Conservation (phyloP, 805 yeast species). For the Ogataea nonfermentans region DNA sequence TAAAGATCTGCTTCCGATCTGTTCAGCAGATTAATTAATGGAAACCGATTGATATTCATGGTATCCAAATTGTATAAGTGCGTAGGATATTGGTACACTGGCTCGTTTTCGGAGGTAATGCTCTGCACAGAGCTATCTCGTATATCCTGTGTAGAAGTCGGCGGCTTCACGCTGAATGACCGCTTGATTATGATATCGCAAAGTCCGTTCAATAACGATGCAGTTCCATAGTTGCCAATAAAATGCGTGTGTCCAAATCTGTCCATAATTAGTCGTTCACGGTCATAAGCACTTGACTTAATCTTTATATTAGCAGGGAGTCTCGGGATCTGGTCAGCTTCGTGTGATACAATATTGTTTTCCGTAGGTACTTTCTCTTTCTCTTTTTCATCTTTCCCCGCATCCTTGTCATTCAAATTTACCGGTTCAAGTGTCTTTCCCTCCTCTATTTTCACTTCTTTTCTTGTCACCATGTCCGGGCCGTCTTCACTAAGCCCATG, state of each 20-base stretch:
- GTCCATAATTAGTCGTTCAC: conserved; percentile 42
- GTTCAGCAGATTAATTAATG: conserved; percentile 35
- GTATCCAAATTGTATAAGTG: conserved; percentile 33
- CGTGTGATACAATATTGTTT: neutral
- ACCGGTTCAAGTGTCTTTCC: neutral
- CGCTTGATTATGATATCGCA: conserved; percentile 43
- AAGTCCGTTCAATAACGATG: conserved; percentile 41
- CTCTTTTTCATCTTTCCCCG: neutral
- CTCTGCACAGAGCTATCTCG: conserved; percentile 35
- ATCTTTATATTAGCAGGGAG: conserved; percentile 25
- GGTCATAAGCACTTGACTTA: conserved; percentile 24
- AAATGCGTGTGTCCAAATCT: conserved; percentile 46
- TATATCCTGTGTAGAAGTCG: conserved; percentile 34
- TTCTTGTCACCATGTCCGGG: too few relatives aligned
- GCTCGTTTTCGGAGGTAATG: conserved; percentile 35
- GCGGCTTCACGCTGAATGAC: conserved; percentile 36
- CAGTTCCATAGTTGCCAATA: conserved; percentile 46
- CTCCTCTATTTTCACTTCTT: conserved; percentile 2
- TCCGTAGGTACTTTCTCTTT: neutral
- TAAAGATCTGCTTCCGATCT: conserved; percentile 38
- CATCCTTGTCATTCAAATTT: conserved; percentile 1
- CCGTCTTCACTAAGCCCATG: conserved; percentile 2
- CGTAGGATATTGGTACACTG: conserved; percentile 35
- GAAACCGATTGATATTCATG: conserved; percentile 37
- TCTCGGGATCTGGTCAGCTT: conserved; percentile 6